Evolutionary conservation across 2,329 filamentous ascomycete species (phyloP).

Genomic region (Paracoccidioides lutzii): DNA sequence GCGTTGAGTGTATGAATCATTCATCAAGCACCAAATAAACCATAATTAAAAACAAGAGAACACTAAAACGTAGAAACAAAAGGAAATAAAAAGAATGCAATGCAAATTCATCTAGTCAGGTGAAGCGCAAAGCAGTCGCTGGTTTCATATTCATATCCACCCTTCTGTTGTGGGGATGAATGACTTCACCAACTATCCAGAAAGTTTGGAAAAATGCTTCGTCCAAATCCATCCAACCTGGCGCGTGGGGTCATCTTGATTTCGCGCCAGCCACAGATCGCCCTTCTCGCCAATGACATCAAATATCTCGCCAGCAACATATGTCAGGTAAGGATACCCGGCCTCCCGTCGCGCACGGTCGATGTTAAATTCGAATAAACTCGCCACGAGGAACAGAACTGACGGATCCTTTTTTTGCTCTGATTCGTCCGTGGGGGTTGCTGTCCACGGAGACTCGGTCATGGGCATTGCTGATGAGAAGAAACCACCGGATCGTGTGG

Average conservation of each 20-base stretch:
- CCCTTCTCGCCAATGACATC: constrained; percentile 93
- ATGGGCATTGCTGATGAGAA: constrained; percentile 82
- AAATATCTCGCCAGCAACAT: constrained; percentile 88
- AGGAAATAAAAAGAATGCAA: not conserved
- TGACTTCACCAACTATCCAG: constrained; percentile 3
- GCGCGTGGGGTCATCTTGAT: constrained; percentile 74
- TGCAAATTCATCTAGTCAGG: too few relatives aligned
- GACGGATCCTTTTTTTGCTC: constrained; percentile 30
- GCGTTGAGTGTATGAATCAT: not conserved
- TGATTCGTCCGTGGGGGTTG: not conserved
- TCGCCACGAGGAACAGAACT: constrained; percentile 81
- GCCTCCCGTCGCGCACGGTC: constrained; percentile 82
- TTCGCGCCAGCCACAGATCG: constrained; percentile 93
- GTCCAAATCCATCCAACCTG: constrained; percentile 97
- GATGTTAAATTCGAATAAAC: constrained; percentile 94
- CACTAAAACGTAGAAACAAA: not conserved
- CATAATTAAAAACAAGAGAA: not conserved
- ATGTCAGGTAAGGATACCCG: constrained; percentile 90
- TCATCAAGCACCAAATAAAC: not conserved
- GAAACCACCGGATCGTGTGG: constrained; percentile 54
- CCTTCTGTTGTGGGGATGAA: not conserved
- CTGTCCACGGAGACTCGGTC: constrained; percentile 44
- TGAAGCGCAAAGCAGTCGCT: not conserved
- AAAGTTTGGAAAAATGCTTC: constrained; percentile 70
- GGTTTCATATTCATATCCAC: not conserved